Evolutionary conservation across 2,329 filamentous ascomycete species (phyloP).

Genomic region (Hypocreales sp.): DNA sequence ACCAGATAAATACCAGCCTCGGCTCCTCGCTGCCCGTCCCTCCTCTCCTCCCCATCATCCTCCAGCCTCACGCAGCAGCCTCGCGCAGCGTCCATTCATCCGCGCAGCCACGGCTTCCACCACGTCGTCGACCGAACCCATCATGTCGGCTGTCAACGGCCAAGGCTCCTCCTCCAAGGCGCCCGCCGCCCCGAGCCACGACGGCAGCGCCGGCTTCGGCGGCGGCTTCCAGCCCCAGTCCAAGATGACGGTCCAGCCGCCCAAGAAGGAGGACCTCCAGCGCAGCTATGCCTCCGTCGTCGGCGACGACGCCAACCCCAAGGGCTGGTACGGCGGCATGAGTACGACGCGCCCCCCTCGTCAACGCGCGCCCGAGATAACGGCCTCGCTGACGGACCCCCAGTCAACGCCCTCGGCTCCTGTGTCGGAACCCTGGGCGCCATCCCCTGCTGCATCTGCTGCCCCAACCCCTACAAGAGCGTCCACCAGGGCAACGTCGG

Average conservation of each 20-base stretch:
- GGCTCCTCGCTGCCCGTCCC: no score
- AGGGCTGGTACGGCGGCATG: conserved; percentile 85
- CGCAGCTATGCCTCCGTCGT: conserved; percentile 56
- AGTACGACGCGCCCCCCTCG: conserved; percentile 42
- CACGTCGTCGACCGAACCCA: conserved; percentile 5
- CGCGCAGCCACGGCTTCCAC: conserved; percentile 5
- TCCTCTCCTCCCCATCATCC: no score
- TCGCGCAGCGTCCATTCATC: no score
- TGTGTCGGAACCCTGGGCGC: conserved; percentile 68
- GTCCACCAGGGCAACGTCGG: conserved; percentile 90
- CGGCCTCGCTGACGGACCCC: no score
- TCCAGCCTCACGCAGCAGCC: no score
- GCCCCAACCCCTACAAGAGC: conserved; percentile 90
- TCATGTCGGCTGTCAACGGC: conserved; percentile 10
- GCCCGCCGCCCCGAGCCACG: conserved; percentile 5
- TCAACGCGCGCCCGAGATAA: no score
- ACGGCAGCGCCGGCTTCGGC: conserved; percentile 4
- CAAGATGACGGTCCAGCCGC: conserved; percentile 61
- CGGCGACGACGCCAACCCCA: conserved; percentile 49
- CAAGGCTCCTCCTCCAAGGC: conserved; percentile 15
- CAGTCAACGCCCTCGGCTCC: conserved; percentile 59
- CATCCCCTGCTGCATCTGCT: conserved; percentile 79
- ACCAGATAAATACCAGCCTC: no score
- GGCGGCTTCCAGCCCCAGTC: conserved; percentile 33
- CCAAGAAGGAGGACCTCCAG: conserved; percentile 71